Evolutionary conservation across 75 land plant genomes (phyloP).

Genomic region (Pinus taeda): DNA sequence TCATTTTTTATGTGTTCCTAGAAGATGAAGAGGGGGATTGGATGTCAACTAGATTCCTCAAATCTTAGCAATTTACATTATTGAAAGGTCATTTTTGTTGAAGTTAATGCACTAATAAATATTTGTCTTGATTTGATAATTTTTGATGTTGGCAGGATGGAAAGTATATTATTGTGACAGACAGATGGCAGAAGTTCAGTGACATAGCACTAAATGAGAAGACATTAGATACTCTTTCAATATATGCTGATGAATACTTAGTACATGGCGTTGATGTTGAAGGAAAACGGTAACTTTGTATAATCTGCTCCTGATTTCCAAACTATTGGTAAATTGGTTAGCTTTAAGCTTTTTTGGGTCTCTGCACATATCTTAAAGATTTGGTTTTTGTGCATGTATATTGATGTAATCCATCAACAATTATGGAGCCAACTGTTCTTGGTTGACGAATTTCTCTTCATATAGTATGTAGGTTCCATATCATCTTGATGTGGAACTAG

Average conservation of each 20-base stretch:
- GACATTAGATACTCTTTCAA: conserved; percentile 61
- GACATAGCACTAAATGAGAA: conserved; percentile 65
- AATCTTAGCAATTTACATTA: background rate
- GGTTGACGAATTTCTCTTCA: no score
- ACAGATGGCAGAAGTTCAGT: conserved; percentile 97
- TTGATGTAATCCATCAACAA: background rate
- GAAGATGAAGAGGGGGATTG: background rate
- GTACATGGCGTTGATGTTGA: conserved; percentile 99
- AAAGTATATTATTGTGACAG: conserved; percentile 91
- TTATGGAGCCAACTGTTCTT: background rate
- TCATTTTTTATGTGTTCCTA: background rate
- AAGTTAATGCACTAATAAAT: background rate
- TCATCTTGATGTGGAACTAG: no score
- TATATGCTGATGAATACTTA: conserved; percentile 89
- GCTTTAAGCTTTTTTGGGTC: background rate
- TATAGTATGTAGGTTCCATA: no score
- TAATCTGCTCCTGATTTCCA: background rate
- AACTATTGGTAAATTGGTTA: background rate
- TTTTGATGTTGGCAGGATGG: conserved; percentile 54
- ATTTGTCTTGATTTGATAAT: background rate
- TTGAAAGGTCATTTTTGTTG: background rate
- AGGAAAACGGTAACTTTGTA: conserved; percentile 75
- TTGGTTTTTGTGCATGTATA: background rate
- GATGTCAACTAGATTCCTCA: background rate
- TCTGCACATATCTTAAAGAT: background rate